Conservation (phyloP, 768 basidiomycete genomes). For the Cyathus striatus region DNA sequence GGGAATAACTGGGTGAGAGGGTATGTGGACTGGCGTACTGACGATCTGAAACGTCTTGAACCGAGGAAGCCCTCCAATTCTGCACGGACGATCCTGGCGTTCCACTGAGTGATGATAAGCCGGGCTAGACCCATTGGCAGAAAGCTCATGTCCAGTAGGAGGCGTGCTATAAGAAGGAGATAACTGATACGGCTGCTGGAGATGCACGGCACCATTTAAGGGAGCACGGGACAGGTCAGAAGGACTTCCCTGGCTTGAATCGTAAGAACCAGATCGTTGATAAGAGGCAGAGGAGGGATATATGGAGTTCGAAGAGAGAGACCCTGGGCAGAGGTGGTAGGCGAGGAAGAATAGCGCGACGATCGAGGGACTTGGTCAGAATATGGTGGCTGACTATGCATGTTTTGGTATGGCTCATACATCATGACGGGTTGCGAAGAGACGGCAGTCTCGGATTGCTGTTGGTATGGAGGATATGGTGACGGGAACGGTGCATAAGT, state of each 20-base stretch:
- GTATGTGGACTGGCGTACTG: not conserved
- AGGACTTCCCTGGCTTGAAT: not conserved
- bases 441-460: conserved; percentile 16
- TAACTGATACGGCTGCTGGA: not conserved
- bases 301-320: not conserved
- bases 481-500: conserved; percentile 37
- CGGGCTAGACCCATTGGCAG: not conserved
- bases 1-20: not conserved
- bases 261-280: not conserved
- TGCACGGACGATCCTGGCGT: not conserved
- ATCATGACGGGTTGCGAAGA: conserved; percentile 29
- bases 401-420: conserved; percentile 35
- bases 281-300: not conserved
- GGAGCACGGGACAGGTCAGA: not conserved
- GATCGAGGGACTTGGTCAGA: conserved; percentile 13
- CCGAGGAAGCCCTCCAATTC: not conserved
- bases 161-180: not conserved
- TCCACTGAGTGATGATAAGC: not conserved
- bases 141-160: not conserved
- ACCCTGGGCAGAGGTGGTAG: conserved; percentile 6
- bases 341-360: conserved; percentile 14
- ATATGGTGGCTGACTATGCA: conserved; percentile 9
- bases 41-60: not conserved
- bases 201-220: not conserved
- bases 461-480: conserved; percentile 19